Evolutionary conservation across 1,284 basidiomycete species (phyloP).

Genomic region (Leccinum solheimii): DNA sequence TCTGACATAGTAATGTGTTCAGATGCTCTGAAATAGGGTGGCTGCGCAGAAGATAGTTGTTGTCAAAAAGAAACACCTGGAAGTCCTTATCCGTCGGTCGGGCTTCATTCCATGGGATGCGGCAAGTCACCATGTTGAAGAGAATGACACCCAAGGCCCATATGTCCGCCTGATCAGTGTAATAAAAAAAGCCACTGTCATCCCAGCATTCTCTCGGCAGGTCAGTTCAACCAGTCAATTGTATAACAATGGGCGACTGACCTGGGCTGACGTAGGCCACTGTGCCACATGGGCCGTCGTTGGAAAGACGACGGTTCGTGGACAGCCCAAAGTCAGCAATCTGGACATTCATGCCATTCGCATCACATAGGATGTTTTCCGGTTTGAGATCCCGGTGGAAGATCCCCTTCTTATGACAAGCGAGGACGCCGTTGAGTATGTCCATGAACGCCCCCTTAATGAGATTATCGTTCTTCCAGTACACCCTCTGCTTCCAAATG

Average conservation of each 20-base stretch:
- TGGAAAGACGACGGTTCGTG: slow-evolving; percentile 60
- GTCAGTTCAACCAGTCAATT: neutral
- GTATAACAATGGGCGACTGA: neutral
- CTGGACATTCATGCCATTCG: slow-evolving; percentile 56
- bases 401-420: slow-evolving; percentile 67
- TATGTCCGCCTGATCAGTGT: neutral
- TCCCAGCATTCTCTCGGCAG: neutral
- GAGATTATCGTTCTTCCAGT: slow-evolving; percentile 51
- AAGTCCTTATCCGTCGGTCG: slow-evolving; percentile 73
- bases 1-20: slow-evolving; percentile 53
- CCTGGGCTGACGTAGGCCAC: slow-evolving; percentile 70
- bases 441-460: slow-evolving; percentile 68
- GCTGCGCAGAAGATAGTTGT: slow-evolving; percentile 62
- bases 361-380: slow-evolving; percentile 78
- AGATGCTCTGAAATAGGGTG: slow-evolving; percentile 67
- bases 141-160: neutral
- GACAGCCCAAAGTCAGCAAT: slow-evolving; percentile 87
- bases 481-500: slow-evolving; percentile 47
- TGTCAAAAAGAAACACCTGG: slow-evolving; percentile 61
- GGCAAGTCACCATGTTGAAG: slow-evolving; percentile 59
- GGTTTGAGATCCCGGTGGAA: slow-evolving; percentile 90
- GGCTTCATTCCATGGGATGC: slow-evolving; percentile 87
- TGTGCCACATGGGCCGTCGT: slow-evolving; percentile 82
- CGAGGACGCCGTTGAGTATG: slow-evolving; percentile 76
- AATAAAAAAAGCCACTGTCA: neutral